Evolutionary conservation across 2,329 filamentous ascomycete genomes (phyloP).

Genomic region (Coniochaeta sp.): DNA sequence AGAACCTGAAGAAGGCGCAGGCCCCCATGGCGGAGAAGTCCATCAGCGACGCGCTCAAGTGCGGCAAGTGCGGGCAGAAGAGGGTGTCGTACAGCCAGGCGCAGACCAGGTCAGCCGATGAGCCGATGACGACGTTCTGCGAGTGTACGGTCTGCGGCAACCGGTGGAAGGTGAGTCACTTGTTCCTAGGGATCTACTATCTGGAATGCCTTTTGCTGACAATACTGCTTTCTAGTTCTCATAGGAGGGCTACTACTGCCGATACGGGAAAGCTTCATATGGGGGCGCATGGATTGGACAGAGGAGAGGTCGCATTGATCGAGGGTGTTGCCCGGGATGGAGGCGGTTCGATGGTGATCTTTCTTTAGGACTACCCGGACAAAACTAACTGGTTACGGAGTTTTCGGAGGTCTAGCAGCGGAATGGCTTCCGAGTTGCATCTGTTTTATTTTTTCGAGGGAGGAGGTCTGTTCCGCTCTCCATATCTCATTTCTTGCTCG

Average conservation of each 20-base stretch:
- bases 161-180: conserved; percentile 58
- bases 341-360: background rate
- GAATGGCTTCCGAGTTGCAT: background rate
- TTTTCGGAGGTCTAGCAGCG: background rate
- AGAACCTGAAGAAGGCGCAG: conserved; percentile 97
- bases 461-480: background rate
- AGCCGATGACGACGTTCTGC: conserved; percentile 78
- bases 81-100: conserved; percentile 95
- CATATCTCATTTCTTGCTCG: background rate
- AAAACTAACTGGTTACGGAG: background rate
- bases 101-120: conserved; percentile 91
- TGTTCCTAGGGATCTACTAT: background rate
- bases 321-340: too few relatives aligned
- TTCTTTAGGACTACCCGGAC: background rate
- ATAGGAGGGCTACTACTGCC: conserved; percentile 7
- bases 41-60: conserved; percentile 81
- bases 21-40: conserved; percentile 87
- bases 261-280: too few relatives aligned
- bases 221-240: conserved; percentile 19
- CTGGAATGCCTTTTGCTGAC: background rate
- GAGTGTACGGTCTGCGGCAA: conserved; percentile 64
- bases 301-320: too few relatives aligned
- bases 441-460: background rate
- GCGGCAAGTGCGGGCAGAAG: conserved; percentile 86
- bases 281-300: too few relatives aligned